phyloP scores from a whole-genome alignment of 805 yeast genomes.

The Yarrowia sp. region DNA sequence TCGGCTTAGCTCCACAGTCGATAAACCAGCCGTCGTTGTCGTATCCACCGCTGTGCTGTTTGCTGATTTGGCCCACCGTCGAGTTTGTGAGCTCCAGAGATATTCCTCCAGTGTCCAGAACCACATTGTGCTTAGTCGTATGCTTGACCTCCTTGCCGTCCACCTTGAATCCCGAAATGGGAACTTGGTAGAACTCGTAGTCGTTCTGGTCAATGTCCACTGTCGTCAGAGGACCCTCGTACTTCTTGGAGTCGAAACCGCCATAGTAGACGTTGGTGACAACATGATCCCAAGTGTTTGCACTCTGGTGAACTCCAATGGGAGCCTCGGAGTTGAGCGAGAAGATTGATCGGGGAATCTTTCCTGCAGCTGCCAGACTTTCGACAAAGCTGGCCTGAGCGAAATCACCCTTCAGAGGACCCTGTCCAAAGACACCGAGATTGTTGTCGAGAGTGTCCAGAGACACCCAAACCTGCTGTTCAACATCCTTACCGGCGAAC shows the following conservation, averaged over 20 bases:
- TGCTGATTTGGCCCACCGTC: background rate
- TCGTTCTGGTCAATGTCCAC: background rate
- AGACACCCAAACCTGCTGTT: background rate
- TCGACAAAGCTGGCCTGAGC: background rate
- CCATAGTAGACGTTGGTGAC: background rate
- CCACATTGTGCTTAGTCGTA: background rate
- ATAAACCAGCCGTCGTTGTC: background rate
- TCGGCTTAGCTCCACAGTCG: background rate
- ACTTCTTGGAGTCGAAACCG: background rate
- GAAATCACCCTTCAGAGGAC: background rate
- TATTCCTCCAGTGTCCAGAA: constrained; percentile 4
- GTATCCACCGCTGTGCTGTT: background rate
- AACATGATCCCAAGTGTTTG: background rate
- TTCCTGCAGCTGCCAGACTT: background rate
- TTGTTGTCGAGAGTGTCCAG: background rate
- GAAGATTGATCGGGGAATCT: background rate
- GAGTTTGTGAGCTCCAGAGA: background rate
- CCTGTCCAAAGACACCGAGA: background rate
- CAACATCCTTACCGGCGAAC: background rate
- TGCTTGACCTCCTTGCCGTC: background rate
- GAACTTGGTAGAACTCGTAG: background rate
- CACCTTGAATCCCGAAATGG: background rate
- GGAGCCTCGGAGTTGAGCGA: background rate
- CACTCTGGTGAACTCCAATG: background rate
- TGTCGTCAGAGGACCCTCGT: background rate